Evolutionary conservation across 2,329 filamentous ascomycete genomes (phyloP), one percentile per base, ranked within the genome.

Genomic region (Penicillium rolfsii): DNA sequence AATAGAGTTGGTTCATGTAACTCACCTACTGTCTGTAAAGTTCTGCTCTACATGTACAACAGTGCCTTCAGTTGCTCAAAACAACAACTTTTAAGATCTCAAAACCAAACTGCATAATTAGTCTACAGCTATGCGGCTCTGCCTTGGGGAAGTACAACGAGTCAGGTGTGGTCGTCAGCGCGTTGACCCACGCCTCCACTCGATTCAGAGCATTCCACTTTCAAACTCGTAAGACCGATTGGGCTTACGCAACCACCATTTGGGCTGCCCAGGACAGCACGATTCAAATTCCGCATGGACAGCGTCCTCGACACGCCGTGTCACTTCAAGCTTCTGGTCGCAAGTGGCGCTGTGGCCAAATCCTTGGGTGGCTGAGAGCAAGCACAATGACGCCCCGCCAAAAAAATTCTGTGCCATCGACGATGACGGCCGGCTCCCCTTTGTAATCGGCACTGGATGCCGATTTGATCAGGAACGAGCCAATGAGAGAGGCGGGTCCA

Each of bases 381-480:
- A 35, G 33, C 50, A 45, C 30, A 56, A 49, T 26, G 30, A 22
- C 28, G 28, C 48, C 38, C 59, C 55, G 58, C 52, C 35, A 30
- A 55, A 61, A 61, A 35, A 58, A 58, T 28, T 61, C 59, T 52
- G 48, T 36, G 56, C 14, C 5, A 16, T 26, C 52, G 9, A 35
- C 35, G 7, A 9, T 43, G n/a, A 49, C 30, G 48, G 56, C 9
- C 24, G 22, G 55, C 40, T 46, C 41, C 50, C 46, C 52, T 56
- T 45, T 9, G 14, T 26, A 55, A 38, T 59, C 56, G 56, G 56
- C 40, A 56, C 52, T 59, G 19, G 28, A 59, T 56, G 52, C 52
- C 56, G 52, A 57, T 16, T 36, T 12, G 28, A 9, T n/a, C 30
- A 53, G 50, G 8, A 5, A 40, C 33, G 12, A 43, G 24, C 49